Conservation (phyloP, 345 rosid genomes). For the Populus tremula region DNA sequence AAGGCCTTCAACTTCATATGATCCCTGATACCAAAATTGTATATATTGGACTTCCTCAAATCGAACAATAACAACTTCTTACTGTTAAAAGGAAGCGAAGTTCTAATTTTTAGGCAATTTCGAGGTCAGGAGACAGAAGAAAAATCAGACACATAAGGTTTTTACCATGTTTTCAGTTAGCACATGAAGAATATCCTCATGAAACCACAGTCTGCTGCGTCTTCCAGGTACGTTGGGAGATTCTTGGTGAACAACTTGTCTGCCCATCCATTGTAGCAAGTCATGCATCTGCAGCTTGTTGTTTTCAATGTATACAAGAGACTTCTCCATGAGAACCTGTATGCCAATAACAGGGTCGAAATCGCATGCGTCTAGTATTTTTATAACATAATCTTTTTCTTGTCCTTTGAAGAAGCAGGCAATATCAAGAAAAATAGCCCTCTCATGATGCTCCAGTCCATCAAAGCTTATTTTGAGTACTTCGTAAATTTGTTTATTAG, state of each 20-base stretch:
- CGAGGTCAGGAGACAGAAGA: too few species aligned
- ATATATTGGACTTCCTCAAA: too few species aligned
- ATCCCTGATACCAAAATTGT: neutral
- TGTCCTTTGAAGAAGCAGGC: constrained; percentile 27
- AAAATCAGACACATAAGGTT: too few species aligned
- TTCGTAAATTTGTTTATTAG: neutral
- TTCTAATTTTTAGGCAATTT: too few species aligned
- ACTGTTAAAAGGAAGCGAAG: neutral
- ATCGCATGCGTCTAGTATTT: constrained; percentile 12
- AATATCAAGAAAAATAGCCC: constrained; percentile 15
- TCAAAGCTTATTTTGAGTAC: constrained; percentile 18
- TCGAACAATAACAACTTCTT: too few species aligned
- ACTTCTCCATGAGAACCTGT: constrained; percentile 23
- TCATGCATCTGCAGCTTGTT: constrained; percentile 19
- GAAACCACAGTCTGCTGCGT: constrained; percentile 23
- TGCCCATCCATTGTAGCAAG: constrained; percentile 5
- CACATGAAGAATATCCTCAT: constrained; percentile 15
- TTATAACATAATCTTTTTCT: neutral
- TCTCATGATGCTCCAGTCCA: constrained; percentile 12
- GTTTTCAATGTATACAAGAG: constrained; percentile 12
- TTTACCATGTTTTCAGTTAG: constrained; percentile 12
- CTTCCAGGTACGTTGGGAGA: constrained; percentile 3
- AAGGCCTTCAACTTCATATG: constrained; percentile 9
- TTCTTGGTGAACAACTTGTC: constrained; percentile 10
- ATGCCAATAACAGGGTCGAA: constrained; percentile 9